phyloP scores from a whole-genome alignment of 495 filamentous ascomycete genomes.

The Viridothelium virens region DNA sequence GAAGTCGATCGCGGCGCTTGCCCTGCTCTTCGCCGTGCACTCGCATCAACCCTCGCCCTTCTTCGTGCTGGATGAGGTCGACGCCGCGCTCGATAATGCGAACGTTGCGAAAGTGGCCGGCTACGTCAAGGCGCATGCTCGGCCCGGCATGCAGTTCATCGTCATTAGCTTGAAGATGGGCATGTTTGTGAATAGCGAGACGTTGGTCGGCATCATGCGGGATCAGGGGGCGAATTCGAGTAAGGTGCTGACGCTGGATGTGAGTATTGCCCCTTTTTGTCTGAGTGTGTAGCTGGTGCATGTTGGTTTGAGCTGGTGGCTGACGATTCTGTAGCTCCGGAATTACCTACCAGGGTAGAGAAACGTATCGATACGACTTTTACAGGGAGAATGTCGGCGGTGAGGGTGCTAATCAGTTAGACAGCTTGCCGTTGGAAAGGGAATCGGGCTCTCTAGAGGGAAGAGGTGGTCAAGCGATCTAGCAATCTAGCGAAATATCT shows the following conservation, averaged over 20 bases:
- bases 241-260: constrained; percentile 84
- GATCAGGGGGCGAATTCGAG: constrained; percentile 89
- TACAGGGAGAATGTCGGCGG: not conserved
- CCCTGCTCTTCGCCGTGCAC: constrained; percentile 92
- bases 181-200: constrained; percentile 89
- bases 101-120: constrained; percentile 92
- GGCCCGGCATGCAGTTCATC: constrained; percentile 97
- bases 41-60: constrained; percentile 90
- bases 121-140: constrained; percentile 88
- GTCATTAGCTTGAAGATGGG: constrained; percentile 93
- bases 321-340: constrained; percentile 27
- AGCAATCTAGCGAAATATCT: too few species aligned
- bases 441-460: too few species aligned
- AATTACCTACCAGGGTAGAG: constrained; percentile 28
- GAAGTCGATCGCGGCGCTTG: constrained; percentile 97
- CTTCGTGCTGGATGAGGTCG: constrained; percentile 97
- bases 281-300: not conserved
- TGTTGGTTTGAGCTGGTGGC: constrained; percentile 15
- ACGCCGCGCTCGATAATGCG: constrained; percentile 92
- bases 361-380: not conserved
- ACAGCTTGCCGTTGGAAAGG: too few species aligned
- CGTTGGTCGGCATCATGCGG: constrained; percentile 85
- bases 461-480: too few species aligned
- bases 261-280: constrained; percentile 46
- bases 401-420: too few species aligned